phyloP scores from a whole-genome alignment of 2,329 filamentous ascomycete genomes.

The Graphilbum sp. region DNA sequence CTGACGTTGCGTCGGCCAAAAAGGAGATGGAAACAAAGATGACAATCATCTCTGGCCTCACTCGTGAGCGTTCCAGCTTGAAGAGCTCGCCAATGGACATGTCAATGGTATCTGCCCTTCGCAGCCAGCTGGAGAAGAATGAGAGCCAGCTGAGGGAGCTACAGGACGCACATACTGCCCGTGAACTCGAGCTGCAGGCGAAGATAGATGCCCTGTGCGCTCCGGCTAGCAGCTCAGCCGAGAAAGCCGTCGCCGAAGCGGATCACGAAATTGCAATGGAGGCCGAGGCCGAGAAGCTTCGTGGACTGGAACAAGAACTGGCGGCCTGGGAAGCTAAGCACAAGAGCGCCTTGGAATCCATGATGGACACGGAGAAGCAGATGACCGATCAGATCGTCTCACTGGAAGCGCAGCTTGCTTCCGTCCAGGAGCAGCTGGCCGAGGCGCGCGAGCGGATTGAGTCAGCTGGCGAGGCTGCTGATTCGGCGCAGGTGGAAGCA shows the following conservation, averaged over 20 bases:
- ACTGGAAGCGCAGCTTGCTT: constrained; percentile 44
- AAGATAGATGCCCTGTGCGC: constrained; percentile 55
- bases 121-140: constrained; percentile 74
- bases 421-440: constrained; percentile 35
- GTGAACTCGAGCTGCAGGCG: constrained; percentile 57
- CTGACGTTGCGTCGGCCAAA: constrained; percentile 64
- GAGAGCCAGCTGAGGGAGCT: constrained; percentile 65
- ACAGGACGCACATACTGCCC: constrained; percentile 52
- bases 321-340: constrained; percentile 64
- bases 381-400: constrained; percentile 57
- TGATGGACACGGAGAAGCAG: constrained; percentile 56
- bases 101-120: constrained; percentile 71
- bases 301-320: constrained; percentile 54
- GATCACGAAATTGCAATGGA: too few relatives aligned
- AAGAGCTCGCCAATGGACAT: constrained; percentile 77
- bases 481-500: constrained; percentile 23
- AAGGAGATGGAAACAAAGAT: constrained; percentile 97
- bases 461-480: constrained; percentile 6
- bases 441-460: constrained; percentile 18
- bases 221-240: constrained; percentile 24
- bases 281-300: constrained; percentile 40
- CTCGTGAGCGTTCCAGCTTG: constrained; percentile 81
- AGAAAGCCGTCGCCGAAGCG: too few relatives aligned
- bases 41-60: constrained; percentile 85
- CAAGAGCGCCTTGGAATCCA: constrained; percentile 47